These are phyloP conservation scores for Fallopia convolvulus DNA, from an alignment of 148 eudicot species.

Conservation along the genomic window DNA sequence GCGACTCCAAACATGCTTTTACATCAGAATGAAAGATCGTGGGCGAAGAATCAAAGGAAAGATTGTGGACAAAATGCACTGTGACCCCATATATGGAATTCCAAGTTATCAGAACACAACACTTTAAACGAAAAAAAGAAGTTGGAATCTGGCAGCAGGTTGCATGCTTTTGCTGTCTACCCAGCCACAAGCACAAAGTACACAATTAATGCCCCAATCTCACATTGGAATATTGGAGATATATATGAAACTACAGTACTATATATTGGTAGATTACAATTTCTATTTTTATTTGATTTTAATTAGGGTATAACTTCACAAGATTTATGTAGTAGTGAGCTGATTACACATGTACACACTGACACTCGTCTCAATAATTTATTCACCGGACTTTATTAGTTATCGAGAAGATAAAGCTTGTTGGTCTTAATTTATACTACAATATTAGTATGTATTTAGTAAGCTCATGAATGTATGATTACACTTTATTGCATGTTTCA, in stretches of 20 bases:
- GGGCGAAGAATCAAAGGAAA: not conserved
- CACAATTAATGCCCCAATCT: no score
- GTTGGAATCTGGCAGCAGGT: not conserved
- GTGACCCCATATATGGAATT: slow-evolving; percentile 8
- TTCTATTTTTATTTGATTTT: no score
- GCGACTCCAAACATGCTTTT: not conserved
- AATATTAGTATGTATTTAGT: not conserved
- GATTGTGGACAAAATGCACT: slow-evolving; percentile 5
- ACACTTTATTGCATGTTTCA: no score
- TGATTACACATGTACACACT: no score
- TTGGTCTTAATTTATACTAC: not conserved
- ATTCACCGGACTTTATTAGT: not conserved
- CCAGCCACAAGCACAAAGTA: slow-evolving; percentile 2
- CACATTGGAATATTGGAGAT: no score
- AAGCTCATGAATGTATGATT: not conserved
- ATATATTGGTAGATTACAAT: no score
- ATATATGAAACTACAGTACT: no score
- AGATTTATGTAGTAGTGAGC: no score
- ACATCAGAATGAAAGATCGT: not conserved
- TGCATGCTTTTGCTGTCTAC: not conserved
- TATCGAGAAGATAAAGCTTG: not conserved
- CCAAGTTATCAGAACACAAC: slow-evolving; percentile 4
- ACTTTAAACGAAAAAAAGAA: not conserved
- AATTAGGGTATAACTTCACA: no score
- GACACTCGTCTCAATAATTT: no score